These are phyloP conservation scores for Scutellaria baicalensis DNA, from an alignment of 257 asterid species.

Conservation along the genomic window DNA sequence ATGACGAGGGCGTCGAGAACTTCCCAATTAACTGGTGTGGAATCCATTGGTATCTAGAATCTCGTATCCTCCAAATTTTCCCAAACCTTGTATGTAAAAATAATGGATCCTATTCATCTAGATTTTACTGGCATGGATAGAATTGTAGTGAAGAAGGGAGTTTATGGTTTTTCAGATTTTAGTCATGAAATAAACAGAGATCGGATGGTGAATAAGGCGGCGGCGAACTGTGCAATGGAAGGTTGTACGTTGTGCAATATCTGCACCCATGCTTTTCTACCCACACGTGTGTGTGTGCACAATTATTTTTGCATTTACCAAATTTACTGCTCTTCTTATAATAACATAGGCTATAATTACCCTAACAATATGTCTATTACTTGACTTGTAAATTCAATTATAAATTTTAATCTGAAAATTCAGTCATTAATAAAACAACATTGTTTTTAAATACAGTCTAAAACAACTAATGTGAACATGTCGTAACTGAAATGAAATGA, in stretches of 20 bases:
- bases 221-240: slow-evolving; percentile 1
- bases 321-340: too few species aligned
- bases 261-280: not conserved
- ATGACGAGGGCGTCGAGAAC: slow-evolving; percentile 80
- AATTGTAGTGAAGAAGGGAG: not conserved
- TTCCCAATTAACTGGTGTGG: slow-evolving; percentile 83
- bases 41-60: slow-evolving; percentile 50
- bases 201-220: slow-evolving; percentile 18
- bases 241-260: slow-evolving; percentile 31
- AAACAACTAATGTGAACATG: too few species aligned
- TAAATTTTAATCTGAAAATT: too few species aligned
- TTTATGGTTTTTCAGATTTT: not conserved
- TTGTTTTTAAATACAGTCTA: too few species aligned
- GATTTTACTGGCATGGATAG: not conserved
- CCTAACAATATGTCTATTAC: too few species aligned
- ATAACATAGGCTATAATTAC: too few species aligned
- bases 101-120: not conserved
- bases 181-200: not conserved
- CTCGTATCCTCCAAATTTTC: not conserved
- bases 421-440: too few species aligned
- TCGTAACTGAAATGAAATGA: too few species aligned
- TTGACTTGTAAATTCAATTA: too few species aligned
- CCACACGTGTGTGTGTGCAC: not conserved
- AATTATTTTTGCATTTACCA: not conserved
- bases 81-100: not conserved